Conservation (phyloP, 192 early-diverging fungal species). For the Entophlyctis luteolus region DNA sequence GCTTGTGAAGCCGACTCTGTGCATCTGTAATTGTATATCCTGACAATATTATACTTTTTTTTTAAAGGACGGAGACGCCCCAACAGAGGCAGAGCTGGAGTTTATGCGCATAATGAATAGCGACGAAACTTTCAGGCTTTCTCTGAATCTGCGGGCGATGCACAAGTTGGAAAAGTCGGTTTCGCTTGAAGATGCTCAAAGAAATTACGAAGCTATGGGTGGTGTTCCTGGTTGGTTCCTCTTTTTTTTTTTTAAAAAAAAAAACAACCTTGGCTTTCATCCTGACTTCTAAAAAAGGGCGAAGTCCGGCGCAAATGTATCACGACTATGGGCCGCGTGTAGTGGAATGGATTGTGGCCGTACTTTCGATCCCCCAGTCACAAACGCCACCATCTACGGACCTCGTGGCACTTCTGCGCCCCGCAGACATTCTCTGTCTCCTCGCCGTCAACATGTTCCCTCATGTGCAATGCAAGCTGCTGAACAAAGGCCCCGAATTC, state of each 20-base stretch:
- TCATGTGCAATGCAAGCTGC: conserved; percentile 44
- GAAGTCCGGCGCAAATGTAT: conserved; percentile 35
- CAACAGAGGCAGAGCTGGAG: conserved; percentile 34
- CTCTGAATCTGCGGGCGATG: conserved; percentile 32
- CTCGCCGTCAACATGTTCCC: conserved; percentile 43
- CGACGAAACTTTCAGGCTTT: conserved; percentile 41
- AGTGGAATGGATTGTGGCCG: conserved; percentile 32
- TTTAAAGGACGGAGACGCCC: conserved; percentile 6
- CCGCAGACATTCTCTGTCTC: conserved; percentile 45
- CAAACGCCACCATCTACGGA: not conserved
- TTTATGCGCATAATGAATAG: conserved; percentile 51
- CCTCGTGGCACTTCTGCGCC: conserved; percentile 35
- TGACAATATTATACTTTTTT: not conserved
- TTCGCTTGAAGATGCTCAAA: conserved; percentile 8
- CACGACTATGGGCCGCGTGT: conserved; percentile 42
- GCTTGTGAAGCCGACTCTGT: too few species aligned
- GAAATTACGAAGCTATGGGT: conserved; percentile 22
- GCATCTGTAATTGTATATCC: not conserved
- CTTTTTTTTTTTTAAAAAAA: not conserved
- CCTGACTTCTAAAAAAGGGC: conserved; percentile 1
- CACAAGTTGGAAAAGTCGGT: conserved; percentile 19
- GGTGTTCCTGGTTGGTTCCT: not conserved
- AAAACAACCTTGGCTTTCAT: not conserved
- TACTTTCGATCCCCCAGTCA: conserved; percentile 14
- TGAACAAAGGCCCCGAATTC: conserved; percentile 45